Evolutionary conservation across 495 filamentous ascomycete genomes (phyloP), one percentile per base, ranked within the genome.

Genomic region (Tuber microsphaerosporum): DNA sequence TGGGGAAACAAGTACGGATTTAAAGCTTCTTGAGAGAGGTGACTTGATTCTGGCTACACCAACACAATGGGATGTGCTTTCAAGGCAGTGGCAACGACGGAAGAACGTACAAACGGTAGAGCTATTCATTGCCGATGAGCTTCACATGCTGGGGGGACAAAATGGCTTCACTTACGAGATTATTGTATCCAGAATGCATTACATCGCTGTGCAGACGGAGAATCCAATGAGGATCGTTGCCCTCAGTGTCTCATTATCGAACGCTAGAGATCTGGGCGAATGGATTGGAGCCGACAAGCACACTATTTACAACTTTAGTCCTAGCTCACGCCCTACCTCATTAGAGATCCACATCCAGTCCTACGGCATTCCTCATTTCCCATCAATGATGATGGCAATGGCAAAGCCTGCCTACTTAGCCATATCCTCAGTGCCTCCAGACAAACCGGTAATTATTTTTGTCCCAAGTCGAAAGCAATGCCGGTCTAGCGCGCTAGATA

Each of bases 221-320:
- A 90, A 90, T 48, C 87, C 91, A 39, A 89, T 98, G 88, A 91
- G 95, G 43, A 93, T 98, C 51, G 86, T 98, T 74, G 95, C 94
- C 12, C 85, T 99, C 73, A 96, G 93, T 83, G 96, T 97, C 65
- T 94, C 94, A 26, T 88, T 99, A 41, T 91, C 95, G 19, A 98
- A 97, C 83, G 90, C 95, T 56, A 90, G 94, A 65, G 95, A 98
- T 82, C 89, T 98, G 75, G 94, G 96, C 69, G 96, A 98, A 84
- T 99, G 95, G 95, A 97, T 98, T 79, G 96, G 96, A 75, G 96
- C 95, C n/a, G 94, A 90, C 75, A 98, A 97, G 86, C 96, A 99
- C 82, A 97, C 93, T 46, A 96, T 97, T 75, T 98, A 92, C 87
- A 99, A 98, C 85, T 99, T 99, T 87, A 97, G 93, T 81, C 95